A percentile compares a stretch with the other conserved stretches of the same genome.
These are phyloP conservation scores for Didymella keratinophila DNA, from an alignment of 2,329 filamentous ascomycete species.

Conservation along the genomic window DNA sequence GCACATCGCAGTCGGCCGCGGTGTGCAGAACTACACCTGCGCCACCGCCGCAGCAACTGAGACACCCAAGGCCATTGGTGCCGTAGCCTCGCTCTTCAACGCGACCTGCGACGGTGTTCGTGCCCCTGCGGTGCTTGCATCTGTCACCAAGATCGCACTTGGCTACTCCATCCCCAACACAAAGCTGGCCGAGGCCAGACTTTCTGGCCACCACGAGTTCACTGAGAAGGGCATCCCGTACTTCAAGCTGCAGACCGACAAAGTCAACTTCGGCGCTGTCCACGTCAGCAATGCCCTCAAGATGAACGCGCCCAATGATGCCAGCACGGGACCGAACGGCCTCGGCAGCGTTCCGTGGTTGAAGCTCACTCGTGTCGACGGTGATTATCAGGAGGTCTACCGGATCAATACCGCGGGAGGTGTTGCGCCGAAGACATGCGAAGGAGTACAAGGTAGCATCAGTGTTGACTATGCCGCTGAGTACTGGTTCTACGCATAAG, in stretches of 20 bases:
- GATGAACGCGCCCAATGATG: conserved; percentile 68
- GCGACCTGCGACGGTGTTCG: conserved; percentile 78
- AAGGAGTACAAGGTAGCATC: conserved; percentile 69
- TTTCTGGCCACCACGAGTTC: conserved; percentile 87
- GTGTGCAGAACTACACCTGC: conserved; percentile 96
- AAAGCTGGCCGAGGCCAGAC: conserved; percentile 61
- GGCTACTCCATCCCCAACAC: conserved; percentile 65
- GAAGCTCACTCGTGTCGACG: conserved; percentile 63
- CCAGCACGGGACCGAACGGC: conserved; percentile 64
- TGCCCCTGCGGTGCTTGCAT: conserved; percentile 70
- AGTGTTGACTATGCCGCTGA: conserved; percentile 82
- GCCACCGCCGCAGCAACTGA: conserved; percentile 64
- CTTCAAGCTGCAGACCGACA: conserved; percentile 75
- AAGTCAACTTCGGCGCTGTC: conserved; percentile 64
- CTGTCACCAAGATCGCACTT: conserved; percentile 73
- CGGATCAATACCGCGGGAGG: conserved; percentile 86
- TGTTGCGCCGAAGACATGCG: conserved; percentile 74
- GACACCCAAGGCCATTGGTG: conserved; percentile 72
- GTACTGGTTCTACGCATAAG: conserved; percentile 68
- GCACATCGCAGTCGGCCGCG: conserved; percentile 85
- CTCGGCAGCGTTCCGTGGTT: conserved; percentile 80
- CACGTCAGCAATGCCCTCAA: conserved; percentile 69
- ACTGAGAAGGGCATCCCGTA: conserved; percentile 72
- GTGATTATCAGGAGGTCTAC: conserved; percentile 76
- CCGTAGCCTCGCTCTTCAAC: conserved; percentile 86